Conservation (phyloP, 2,329 filamentous ascomycete species). For the Ilyonectria destructans region DNA sequence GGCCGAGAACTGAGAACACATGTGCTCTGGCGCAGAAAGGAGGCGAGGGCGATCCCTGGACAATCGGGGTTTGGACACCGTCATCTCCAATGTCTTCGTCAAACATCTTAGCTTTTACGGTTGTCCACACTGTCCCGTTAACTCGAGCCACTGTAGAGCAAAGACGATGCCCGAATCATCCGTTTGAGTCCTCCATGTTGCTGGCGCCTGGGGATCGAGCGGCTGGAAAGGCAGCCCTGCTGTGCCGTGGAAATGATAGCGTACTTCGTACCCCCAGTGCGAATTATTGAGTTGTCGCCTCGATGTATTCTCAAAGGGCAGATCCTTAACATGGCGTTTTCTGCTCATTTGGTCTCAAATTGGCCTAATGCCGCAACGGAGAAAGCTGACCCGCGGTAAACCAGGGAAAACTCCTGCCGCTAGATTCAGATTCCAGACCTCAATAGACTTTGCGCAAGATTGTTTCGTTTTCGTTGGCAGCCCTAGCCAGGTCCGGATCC, state of each 20-base stretch:
- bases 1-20: neutral
- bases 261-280: neutral
- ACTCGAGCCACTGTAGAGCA: neutral
- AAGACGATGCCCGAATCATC: neutral
- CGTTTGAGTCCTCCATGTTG: neutral
- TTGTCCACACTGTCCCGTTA: neutral
- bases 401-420: slow-evolving; percentile 11
- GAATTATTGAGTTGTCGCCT: neutral
- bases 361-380: slow-evolving; percentile 8
- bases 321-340: neutral
- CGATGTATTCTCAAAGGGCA: neutral
- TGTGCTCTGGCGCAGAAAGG: slow-evolving; percentile 10
- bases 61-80: neutral
- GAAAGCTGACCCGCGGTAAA: slow-evolving; percentile 5
- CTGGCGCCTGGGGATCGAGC: neutral
- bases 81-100: neutral
- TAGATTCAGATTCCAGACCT: slow-evolving; percentile 38
- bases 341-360: slow-evolving; percentile 11
- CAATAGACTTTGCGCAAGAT: slow-evolving; percentile 40
- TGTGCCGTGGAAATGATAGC: neutral
- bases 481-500: slow-evolving; percentile 29
- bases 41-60: slow-evolving; percentile 8
- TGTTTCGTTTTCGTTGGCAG: slow-evolving; percentile 41
- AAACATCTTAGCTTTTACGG: neutral
- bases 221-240: neutral